Base-by-base conservation (phyloP, 106 monocot genomes). In the Posidonia australis region DNA sequence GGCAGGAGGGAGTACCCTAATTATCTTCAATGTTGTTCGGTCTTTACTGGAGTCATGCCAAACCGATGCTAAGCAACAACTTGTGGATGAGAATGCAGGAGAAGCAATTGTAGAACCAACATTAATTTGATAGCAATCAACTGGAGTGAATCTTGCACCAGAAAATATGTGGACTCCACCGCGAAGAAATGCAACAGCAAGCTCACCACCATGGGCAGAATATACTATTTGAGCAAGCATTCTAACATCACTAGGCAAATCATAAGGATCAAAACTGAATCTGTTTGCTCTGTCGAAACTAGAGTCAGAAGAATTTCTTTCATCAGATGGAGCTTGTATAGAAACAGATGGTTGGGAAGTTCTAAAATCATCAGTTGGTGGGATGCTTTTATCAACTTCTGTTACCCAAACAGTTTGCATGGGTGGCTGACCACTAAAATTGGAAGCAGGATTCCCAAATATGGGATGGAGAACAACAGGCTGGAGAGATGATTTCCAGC, bases 381-480 rank as follows among this genome's bases (percentile, higher is more conserved):
- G 87, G 74, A 98, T 85, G 77, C 83, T 98, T 79, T 88, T 85
- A 65, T 91, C 83, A 44, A 98, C 91, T 76, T 81, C 80, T 55
- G 81, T 85, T 25, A 72, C 60, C 98, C 98, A 98, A 51, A 98
- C 91, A 55, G 98, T 98, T 65, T 98, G 90, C 87, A 87, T 96
- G 31, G 94, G 98, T 59, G 91, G 75, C 68, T 91, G 98, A 19
- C 93, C 93, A 64, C 86, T 79, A 67, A 86, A 86, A 77, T 53
- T 86, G 21, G 80, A 85, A 75, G 82, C 74, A 56, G 98, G 98
- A 76, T 82, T 88, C 70, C 87, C 98, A 81, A 98, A 98, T 74
- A 98, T 98, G 27, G 87, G 98, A 79, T 98, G 98, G 31, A 98
- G 87, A 69, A 85, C 98, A 75, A 98, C 98, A 72, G 98, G 85